These are phyloP conservation scores for Flaveria robusta DNA, from an alignment of 129 eudicot species.

Conservation along the genomic window DNA sequence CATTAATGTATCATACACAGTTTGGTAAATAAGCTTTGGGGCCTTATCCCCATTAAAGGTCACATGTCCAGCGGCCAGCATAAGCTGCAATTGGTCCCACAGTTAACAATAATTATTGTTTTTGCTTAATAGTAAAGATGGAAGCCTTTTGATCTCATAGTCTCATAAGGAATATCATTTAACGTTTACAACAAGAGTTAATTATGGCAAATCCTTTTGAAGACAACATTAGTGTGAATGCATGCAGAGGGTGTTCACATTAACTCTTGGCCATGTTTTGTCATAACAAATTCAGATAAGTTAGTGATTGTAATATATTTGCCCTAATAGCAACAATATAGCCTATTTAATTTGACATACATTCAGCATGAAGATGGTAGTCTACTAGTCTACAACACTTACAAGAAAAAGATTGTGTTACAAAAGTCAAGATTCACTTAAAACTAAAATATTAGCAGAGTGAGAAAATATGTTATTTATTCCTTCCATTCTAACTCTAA, in stretches of 20 bases:
- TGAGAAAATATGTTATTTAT: background rate
- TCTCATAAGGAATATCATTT: constrained; percentile 2
- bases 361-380: constrained; percentile 8
- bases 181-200: constrained; percentile 6
- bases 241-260: background rate
- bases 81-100: background rate
- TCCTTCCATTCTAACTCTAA: constrained; percentile 14
- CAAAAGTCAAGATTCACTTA: background rate
- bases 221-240: constrained; percentile 2
- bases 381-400: constrained; percentile 15
- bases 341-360: constrained; percentile 1
- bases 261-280: background rate
- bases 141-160: background rate
- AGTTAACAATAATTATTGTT: background rate
- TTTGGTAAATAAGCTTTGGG: background rate
- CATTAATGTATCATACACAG: background rate
- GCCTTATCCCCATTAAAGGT: background rate
- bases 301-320: background rate
- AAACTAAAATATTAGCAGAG: constrained; percentile 12
- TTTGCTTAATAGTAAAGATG: constrained; percentile 2
- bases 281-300: constrained; percentile 16
- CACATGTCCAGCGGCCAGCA: background rate
- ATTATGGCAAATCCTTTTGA: constrained; percentile 8
- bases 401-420: background rate
- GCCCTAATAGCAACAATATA: constrained; percentile 7